Evolutionary conservation across 495 filamentous ascomycete genomes (phyloP), one percentile per base, ranked within the genome.

Genomic region (Terfezia boudieri): DNA sequence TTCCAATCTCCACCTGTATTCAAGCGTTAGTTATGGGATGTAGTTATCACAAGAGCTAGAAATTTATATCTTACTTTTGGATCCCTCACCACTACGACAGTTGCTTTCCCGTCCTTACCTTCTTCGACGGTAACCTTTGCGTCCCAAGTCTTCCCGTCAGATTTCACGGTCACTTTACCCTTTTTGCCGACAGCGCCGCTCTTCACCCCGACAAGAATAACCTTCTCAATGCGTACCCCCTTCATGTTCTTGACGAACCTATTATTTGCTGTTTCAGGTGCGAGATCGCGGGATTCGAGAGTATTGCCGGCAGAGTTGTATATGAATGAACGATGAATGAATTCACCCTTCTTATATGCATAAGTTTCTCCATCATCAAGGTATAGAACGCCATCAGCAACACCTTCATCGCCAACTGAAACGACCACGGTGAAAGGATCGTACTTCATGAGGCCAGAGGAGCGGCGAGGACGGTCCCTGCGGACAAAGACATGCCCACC

Each of bases 351-450:
- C 66, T 93, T 68, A 64, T 84, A 90, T 43, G 94, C 83, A 57
- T 84, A 96, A 0, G 82, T 84, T 69, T 94, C 87, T 26, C 90
- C 92, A 59, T 98, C 90, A 61, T 96, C 90, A 51, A 92, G 70
- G 61, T 96, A 98, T 32, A 98, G 69, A 5, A 78, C 77, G 32
- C 90, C 90, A 52, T 83, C 78, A 0, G 90, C 87, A 53, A 51
- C 38, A 23, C 62, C 62, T 36, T 77, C 72, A 61, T 79, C 77
- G 59, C 76, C 70, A n/a, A 94, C 69, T 1, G 79, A 76, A 5
- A 96, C 71, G 38, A 96, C 78, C 2, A 98, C 75, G 9, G 90
- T 96, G 68, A 93, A 94, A 7, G 89, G 86, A 64, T 98, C 90
- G 69, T 77, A 92, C 61, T 76, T 81, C 92, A 96, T 95, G 9